Evolutionary conservation across 352 stramenopile genomes (phyloP).

Genomic region (Globisporangium yorkense): DNA sequence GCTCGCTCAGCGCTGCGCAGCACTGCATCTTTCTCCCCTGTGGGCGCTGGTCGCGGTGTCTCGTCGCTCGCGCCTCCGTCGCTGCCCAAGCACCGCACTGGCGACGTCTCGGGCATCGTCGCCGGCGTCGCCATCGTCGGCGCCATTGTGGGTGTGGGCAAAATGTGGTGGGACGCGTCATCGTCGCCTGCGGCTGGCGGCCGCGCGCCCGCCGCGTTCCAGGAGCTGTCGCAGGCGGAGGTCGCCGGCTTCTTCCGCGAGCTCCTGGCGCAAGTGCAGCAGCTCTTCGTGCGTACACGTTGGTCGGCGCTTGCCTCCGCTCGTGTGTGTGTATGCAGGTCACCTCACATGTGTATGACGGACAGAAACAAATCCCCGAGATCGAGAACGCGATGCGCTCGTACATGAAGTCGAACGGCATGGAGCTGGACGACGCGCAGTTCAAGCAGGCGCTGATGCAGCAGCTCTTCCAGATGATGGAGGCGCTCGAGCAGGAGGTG

Average conservation of each 20-base stretch:
- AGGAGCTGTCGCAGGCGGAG: conserved; percentile 60
- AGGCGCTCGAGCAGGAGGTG: conserved; percentile 51
- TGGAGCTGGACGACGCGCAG: conserved; percentile 57
- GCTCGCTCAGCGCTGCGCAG: conserved; percentile 6
- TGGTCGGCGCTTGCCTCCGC: neutral
- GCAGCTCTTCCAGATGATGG: conserved; percentile 73
- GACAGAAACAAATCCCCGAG: conserved; percentile 57
- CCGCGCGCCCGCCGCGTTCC: conserved; percentile 13
- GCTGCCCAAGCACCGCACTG: conserved; percentile 23
- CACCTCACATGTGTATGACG: neutral
- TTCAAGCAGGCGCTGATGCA: conserved; percentile 69
- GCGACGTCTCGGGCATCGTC: conserved; percentile 60
- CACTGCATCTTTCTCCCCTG: neutral
- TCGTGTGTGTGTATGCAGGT: neutral
- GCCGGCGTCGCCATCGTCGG: conserved; percentile 62
- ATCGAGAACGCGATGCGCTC: conserved; percentile 56
- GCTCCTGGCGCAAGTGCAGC: conserved; percentile 48
- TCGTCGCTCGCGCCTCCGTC: conserved; percentile 1
- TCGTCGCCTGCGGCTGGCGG: conserved; percentile 17
- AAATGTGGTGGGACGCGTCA: conserved; percentile 86
- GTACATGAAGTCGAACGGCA: conserved; percentile 66
- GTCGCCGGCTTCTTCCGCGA: conserved; percentile 69
- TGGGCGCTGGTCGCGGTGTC: neutral
- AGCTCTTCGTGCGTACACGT: conserved; percentile 48
- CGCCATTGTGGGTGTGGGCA: conserved; percentile 62